Base-by-base conservation (phyloP, 176 grass and related monocot genomes). In the Oryza brachyantha region DNA sequence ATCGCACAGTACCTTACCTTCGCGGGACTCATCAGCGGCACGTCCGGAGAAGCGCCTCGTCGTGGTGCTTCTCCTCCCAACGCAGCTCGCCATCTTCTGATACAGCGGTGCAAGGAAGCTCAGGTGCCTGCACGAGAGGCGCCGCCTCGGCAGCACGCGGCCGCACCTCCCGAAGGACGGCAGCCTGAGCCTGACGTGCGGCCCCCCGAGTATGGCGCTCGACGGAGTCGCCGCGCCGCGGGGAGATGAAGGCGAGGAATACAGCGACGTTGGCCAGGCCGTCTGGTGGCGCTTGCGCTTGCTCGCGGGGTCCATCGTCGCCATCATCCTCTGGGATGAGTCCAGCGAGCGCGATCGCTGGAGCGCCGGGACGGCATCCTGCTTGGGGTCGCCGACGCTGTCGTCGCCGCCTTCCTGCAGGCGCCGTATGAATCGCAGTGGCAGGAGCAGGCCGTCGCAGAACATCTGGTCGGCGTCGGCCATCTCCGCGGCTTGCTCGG, bases 401-500 rank as follows among this genome's bases (percentile, higher is more conserved):
- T 12, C 40, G 2, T 64, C 65, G 24, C 63, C 36, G n/a, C 36
- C 35, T 4, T 80, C n/a, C n/a, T n/a, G n/a, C n/a, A n/a, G 17
- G 26, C 32, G 21, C 50, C 21, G 62, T 8, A 80, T 73, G 2
- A 45, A 58, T 1, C 84, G 73, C 29, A 87, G 64, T 0, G 91
- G 87, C 2, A 87, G 81, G 29, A 93, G 78, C 19, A 77, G 79
- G 68, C 91, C 91, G 19, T 93, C 13, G 63, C 59, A 22, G 72
- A 93, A 79, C 72, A 93, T 66, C 37, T 85, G 68, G 58, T 85
- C 91, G 21, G 91, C 87, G 43, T 81, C 27, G 25, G 48, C 59
- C 57, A 90, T 81, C 29, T 12, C 81, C 0, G 64, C 34, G 2
- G 57, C 34, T 13, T 73, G 61, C n/a, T 74, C 26, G 12, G 62